Conservation (phyloP, 139 green algal species). For the Medakamo hakoo region DNA sequence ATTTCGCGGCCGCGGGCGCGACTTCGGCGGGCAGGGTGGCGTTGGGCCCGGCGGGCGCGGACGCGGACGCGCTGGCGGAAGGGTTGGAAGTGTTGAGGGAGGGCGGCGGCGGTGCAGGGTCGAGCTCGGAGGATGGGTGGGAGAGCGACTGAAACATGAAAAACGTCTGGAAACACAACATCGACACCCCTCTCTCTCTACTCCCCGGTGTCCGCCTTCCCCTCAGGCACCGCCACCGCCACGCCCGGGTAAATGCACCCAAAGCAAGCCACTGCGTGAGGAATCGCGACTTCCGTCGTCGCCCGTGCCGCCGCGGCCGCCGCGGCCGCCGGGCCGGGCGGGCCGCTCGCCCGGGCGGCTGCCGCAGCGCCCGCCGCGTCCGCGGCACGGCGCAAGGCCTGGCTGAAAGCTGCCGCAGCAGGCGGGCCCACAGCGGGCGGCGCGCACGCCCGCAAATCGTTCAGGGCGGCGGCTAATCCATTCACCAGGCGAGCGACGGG, state of each 20-base stretch:
- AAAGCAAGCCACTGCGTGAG: not conserved
- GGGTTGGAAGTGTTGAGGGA: not conserved
- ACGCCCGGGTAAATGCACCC: not conserved
- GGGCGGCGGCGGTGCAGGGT: not conserved
- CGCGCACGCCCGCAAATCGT: slow-evolving; percentile 90
- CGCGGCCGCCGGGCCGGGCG: too few species aligned
- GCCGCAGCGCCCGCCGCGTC: too few species aligned
- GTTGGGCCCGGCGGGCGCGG: not conserved
- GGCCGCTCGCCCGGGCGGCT: too few species aligned
- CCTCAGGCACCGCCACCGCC: not conserved
- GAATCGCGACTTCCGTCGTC: not conserved
- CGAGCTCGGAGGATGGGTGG: too few species aligned
- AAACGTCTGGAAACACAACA: too few species aligned
- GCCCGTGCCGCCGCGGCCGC: too few species aligned
- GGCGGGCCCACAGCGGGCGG: slow-evolving; percentile 14
- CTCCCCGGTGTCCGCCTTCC: not conserved
- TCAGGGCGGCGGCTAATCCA: slow-evolving; percentile 71
- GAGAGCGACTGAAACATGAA: not conserved
- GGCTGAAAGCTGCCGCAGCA: slow-evolving; percentile 6
- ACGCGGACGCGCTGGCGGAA: not conserved
- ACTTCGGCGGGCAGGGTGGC: not conserved
- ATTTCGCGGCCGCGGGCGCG: too few species aligned
- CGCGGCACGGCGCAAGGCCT: not conserved
- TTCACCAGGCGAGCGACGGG: slow-evolving; percentile 86
- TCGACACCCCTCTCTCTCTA: not conserved